Percentiles rank a stretch among this genome's conserved stretches.
These are phyloP conservation scores for Pleodorina starrii DNA, from an alignment of 139 green algal species.

Conservation along the genomic window DNA sequence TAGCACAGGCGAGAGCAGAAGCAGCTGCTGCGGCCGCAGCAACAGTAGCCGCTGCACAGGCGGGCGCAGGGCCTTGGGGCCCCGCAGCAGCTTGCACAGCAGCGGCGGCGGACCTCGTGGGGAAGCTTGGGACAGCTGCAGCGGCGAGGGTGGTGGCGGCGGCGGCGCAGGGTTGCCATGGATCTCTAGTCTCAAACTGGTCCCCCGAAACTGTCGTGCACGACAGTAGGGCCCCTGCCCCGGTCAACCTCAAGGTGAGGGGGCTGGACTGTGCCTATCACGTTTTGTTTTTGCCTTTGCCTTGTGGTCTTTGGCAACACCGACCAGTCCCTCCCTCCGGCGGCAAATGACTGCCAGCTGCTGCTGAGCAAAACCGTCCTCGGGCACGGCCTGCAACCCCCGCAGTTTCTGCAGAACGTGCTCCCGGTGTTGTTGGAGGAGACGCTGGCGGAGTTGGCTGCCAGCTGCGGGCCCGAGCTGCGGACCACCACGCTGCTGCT, in stretches of 20 bases:
- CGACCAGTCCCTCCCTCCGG: too few relatives aligned
- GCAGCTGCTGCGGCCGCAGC: constrained; percentile 5
- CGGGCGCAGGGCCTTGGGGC: not conserved
- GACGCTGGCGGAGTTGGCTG: not conserved
- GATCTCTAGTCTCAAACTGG: too few relatives aligned
- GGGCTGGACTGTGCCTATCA: too few relatives aligned
- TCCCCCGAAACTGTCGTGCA: too few relatives aligned
- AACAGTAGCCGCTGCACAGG: not conserved
- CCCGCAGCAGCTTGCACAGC: not conserved
- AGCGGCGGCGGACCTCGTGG: not conserved
- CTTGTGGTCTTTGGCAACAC: too few relatives aligned
- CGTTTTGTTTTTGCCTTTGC: too few relatives aligned
- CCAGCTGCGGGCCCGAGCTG: constrained; percentile 33
- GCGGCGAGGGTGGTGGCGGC: not conserved
- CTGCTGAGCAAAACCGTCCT: too few relatives aligned
- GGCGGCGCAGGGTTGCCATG: not conserved
- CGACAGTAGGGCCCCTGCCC: too few relatives aligned
- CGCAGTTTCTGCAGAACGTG: constrained; percentile 31
- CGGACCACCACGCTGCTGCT: constrained; percentile 31
- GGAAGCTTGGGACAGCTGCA: not conserved
- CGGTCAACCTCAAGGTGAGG: constrained; percentile 10
- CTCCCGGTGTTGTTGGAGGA: constrained; percentile 17
- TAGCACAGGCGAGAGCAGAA: not conserved
- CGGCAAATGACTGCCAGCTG: too few relatives aligned
- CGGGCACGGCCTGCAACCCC: too few relatives aligned